Conservation (phyloP, 345 rosid genomes). For the Hevea brasiliensis region DNA sequence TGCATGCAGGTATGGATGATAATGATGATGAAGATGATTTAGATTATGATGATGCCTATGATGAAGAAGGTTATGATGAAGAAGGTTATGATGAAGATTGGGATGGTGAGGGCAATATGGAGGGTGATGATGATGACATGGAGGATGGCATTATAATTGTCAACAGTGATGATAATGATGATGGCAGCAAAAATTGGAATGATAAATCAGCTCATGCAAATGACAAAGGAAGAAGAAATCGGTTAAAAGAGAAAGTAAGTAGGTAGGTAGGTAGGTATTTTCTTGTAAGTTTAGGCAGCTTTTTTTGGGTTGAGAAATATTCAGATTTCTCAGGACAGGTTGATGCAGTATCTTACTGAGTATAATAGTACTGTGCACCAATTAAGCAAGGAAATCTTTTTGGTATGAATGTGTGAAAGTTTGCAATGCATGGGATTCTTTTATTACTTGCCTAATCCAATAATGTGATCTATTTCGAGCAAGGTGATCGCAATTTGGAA, state of each 20-base stretch:
- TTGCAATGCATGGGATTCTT: neutral
- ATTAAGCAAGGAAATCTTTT: neutral
- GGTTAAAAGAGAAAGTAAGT: conserved; percentile 1
- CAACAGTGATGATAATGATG: conserved; percentile 12
- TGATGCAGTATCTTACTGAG: neutral
- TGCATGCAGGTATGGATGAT: conserved; percentile 47
- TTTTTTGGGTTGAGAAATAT: neutral
- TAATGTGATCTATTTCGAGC: too few species aligned
- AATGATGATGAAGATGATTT: conserved; percentile 49
- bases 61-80: conserved; percentile 30
- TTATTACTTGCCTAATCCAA: neutral
- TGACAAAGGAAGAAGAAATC: neutral
- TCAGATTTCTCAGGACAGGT: neutral
- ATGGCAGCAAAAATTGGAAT: conserved; percentile 17
- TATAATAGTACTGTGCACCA: neutral
- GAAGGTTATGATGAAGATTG: conserved; percentile 14
- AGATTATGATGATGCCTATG: conserved; percentile 35
- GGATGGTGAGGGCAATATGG: conserved; percentile 27
- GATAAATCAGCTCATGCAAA: conserved; percentile 7
- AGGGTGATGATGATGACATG: conserved; percentile 26
- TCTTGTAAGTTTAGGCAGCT: neutral
- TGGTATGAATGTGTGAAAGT: neutral
- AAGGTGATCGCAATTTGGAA: too few species aligned
- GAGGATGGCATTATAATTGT: conserved; percentile 19
- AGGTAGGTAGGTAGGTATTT: conserved; percentile 11